Base-by-base conservation (phyloP, 192 early-diverging fungal species). In the Umbelopsis ramanniana region DNA sequence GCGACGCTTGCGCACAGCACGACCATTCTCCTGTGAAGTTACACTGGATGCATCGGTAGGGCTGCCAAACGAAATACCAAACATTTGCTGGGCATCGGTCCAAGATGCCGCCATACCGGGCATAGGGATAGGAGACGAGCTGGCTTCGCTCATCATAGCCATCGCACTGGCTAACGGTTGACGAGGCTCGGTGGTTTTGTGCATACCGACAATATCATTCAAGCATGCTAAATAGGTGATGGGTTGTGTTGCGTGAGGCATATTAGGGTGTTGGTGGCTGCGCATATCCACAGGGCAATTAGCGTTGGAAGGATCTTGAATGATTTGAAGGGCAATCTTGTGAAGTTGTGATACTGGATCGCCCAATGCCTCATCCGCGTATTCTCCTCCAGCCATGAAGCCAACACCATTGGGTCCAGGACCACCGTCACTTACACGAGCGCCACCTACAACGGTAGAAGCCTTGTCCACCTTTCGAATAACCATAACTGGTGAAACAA, bases 261-360 rank as follows among this genome's bases (percentile, higher is more conserved):
- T 72, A 71, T 76, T 82, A 55, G 46, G 40, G 46, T 43, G 17
- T 26, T 53, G 45, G 10, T 45, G 67, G 9, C 22, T 70, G 10
- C 33, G 45, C 2, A 50, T 67, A 45, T 50, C 67, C 35, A 55
- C 50, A 38, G 71, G 60, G 26, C 52, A 22, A 46, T 45, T 26
- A 17, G 74, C 37, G 46, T 52, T 74, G 14, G 69, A 70, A 2
- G 86, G 69, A 46, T 89, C 78, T 15, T 87, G 86, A 4, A 83
- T 85, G 63, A 95, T 86, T 77, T 95, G 91, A 76, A 97, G 89
- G 0, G 94, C 94, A 17, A 97, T 88, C 84, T 97, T 97, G 83
- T 97, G 94, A 60, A 97, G 77, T 76, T 94, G 94, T 19, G 92
- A 93, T 2, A 97, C 89, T 2, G 94, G 93, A 73, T 97, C 95